A percentile compares a stretch with the other conserved stretches of the same genome.
Conservation (phyloP, 192 early-diverging fungal species). For the Entophlyctis helioformis region DNA sequence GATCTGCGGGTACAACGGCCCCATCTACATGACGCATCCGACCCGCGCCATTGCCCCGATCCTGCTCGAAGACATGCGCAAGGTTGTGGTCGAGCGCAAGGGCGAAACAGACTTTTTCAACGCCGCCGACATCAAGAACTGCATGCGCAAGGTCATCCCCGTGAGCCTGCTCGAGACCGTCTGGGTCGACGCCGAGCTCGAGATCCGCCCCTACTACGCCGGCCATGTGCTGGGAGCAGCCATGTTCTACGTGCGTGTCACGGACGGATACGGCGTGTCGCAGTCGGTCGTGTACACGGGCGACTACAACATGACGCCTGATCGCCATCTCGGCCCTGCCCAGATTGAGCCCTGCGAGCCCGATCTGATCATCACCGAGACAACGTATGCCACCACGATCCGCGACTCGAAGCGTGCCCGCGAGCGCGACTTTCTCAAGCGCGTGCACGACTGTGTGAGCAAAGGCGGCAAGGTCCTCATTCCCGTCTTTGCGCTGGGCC, state of each 20-base stretch:
- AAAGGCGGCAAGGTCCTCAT: conserved; percentile 57
- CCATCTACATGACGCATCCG: conserved; percentile 96
- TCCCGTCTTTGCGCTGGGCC: conserved; percentile 94
- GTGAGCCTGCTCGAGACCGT: conserved; percentile 78
- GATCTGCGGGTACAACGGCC: conserved; percentile 86
- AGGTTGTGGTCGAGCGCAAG: conserved; percentile 78
- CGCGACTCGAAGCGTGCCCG: conserved; percentile 86
- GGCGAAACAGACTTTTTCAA: conserved; percentile 88
- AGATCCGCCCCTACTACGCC: conserved; percentile 91
- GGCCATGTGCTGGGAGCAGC: conserved; percentile 97
- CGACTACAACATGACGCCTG: conserved; percentile 97
- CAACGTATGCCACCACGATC: conserved; percentile 93
- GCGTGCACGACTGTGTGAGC: conserved; percentile 72
- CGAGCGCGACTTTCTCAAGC: conserved; percentile 87
- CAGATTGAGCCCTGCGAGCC: conserved; percentile 92
- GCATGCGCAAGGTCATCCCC: conserved; percentile 88
- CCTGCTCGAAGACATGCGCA: conserved; percentile 86
- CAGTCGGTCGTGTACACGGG: conserved; percentile 81
- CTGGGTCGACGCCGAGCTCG: conserved; percentile 77
- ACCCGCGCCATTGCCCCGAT: conserved; percentile 94
- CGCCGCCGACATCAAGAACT: conserved; percentile 74
- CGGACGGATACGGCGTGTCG: no score
- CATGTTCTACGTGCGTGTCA: conserved; percentile 86
- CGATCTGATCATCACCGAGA: conserved; percentile 90
- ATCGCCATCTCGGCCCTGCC: conserved; percentile 89